phyloP scores from a whole-genome alignment of 768 basidiomycete genomes.

The Phaeotremella skinneri region DNA sequence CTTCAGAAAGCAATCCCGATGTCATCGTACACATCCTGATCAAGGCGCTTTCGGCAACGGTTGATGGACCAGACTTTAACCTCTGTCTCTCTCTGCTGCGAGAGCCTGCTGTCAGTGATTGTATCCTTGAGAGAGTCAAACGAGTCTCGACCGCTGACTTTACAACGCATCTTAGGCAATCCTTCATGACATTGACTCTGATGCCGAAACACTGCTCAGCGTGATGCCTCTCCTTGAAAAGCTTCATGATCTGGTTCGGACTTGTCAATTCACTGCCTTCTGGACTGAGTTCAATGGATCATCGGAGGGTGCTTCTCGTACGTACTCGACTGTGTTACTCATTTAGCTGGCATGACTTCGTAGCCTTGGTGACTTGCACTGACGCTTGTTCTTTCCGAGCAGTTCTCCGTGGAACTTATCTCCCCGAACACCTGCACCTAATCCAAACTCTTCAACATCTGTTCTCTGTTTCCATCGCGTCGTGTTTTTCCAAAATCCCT shows the following conservation, averaged over 20 bases:
- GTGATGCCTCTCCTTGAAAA: constrained; percentile 42
- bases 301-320: constrained; percentile 41
- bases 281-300: constrained; percentile 41
- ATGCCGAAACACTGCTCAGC: constrained; percentile 37
- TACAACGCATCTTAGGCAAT: constrained; percentile 23
- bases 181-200: constrained; percentile 46
- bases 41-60: constrained; percentile 58
- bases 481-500: constrained; percentile 47
- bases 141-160: not conserved
- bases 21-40: constrained; percentile 92
- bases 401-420: constrained; percentile 43
- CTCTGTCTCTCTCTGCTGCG: constrained; percentile 77
- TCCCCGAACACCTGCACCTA: constrained; percentile 46
- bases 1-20: constrained; percentile 85
- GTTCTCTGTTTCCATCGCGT: constrained; percentile 47
- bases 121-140: constrained; percentile 1
- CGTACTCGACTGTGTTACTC: constrained; percentile 13
- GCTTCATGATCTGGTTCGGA: constrained; percentile 39
- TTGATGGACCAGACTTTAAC: constrained; percentile 74
- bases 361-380: not conserved
- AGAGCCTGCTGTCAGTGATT: constrained; percentile 35
- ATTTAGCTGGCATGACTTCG: not conserved
- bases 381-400: not conserved
- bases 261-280: constrained; percentile 48
- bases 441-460: constrained; percentile 35